Evolutionary conservation across 371 early-diverging fungal species (phyloP).

Genomic region (Mucor circinelloides): DNA sequence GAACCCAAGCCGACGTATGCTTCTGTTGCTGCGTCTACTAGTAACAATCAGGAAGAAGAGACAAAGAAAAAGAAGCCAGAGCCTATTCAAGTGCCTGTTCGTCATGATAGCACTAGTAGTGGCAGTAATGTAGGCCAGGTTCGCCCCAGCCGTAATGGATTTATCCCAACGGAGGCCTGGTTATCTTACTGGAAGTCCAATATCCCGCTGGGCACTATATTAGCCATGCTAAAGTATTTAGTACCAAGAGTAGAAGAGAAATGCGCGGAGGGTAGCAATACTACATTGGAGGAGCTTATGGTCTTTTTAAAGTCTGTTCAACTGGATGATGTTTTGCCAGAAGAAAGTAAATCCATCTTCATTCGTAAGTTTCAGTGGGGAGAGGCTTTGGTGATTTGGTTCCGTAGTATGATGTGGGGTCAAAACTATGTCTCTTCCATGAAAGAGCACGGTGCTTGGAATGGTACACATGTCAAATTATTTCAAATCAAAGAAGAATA

Average conservation of each 20-base stretch:
- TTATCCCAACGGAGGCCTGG: conserved; percentile 25
- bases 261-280: conserved; percentile 17
- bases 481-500: conserved; percentile 56
- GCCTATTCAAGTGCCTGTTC: background rate
- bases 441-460: conserved; percentile 62
- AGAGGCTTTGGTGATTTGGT: conserved; percentile 68
- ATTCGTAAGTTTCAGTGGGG: conserved; percentile 59
- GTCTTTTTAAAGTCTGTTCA: conserved; percentile 7
- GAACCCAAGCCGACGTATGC: background rate
- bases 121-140: background rate
- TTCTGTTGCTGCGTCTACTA: background rate
- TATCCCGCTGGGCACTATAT: conserved; percentile 66
- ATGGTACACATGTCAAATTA: conserved; percentile 63
- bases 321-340: background rate
- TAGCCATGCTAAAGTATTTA: conserved; percentile 60
- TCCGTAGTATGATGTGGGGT: conserved; percentile 69
- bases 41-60: background rate
- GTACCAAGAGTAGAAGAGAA: conserved; percentile 66
- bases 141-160: background rate
- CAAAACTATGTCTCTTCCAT: conserved; percentile 61
- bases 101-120: background rate
- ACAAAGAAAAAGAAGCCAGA: background rate
- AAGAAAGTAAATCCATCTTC: conserved; percentile 22
- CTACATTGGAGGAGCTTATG: conserved; percentile 12
- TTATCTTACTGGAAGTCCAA: conserved; percentile 60